Conservation (phyloP, 192 early-diverging fungal genomes). For the Rhizophlyctis rosea region DNA sequence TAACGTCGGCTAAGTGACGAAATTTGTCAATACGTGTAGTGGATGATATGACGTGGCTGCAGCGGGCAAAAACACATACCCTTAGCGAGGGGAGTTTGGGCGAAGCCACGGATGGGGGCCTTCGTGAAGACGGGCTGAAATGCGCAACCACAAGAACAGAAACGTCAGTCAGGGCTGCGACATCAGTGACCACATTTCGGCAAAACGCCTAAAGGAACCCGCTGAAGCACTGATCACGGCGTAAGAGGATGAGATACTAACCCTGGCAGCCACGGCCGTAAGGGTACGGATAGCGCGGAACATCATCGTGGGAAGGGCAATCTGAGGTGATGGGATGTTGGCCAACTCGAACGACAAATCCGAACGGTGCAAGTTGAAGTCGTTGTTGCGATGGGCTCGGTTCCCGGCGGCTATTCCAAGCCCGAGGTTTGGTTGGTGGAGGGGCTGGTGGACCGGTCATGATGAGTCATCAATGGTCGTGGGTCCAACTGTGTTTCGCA, state of each 20-base stretch:
- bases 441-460: no score
- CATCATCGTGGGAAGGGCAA: no score
- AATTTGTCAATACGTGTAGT: neutral
- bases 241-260: neutral
- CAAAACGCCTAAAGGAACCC: neutral
- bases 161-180: neutral
- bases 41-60: neutral
- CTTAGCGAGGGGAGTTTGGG: slow-evolving; percentile 16
- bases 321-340: no score
- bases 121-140: slow-evolving; percentile 13
- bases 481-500: no score
- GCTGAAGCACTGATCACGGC: neutral
- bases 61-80: slow-evolving; percentile 7
- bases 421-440: no score
- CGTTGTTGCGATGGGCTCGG: no score
- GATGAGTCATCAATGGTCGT: no score
- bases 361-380: no score
- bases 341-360: no score
- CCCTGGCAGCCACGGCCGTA: neutral
- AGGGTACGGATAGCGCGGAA: neutral
- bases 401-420: no score
- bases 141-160: neutral
- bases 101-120: slow-evolving; percentile 10
- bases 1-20: slow-evolving; percentile 32
- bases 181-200: neutral